Conservation (phyloP, 306 rosid genomes). For the Cucurbita argyrosperma region DNA sequence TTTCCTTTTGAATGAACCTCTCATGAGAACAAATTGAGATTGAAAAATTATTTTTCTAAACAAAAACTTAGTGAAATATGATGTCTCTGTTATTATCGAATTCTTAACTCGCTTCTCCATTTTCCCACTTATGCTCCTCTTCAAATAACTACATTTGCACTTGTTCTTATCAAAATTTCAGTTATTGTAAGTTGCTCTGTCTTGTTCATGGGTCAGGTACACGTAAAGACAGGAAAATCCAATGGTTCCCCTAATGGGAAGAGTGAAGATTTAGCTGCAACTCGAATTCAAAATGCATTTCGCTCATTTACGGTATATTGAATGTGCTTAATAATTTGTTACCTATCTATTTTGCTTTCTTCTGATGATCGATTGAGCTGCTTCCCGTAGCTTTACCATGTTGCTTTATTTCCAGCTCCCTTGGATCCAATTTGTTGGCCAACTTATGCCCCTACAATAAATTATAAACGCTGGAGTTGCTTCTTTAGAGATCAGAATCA, state of each 20-base stretch:
- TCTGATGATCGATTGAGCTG: background rate
- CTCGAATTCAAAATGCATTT: constrained; percentile 62
- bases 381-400: background rate
- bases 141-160: background rate
- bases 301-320: constrained; percentile 26
- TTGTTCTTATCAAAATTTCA: background rate
- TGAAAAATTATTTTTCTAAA: background rate
- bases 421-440: background rate
- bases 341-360: background rate
- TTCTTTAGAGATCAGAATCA: background rate
- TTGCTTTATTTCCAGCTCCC: background rate
- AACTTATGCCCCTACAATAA: background rate
- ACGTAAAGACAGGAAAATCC: constrained; percentile 9
- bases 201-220: constrained; percentile 19
- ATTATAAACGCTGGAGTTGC: background rate
- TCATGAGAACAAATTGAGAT: background rate
- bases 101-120: background rate
- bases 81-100: background rate
- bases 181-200: background rate
- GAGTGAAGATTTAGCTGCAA: constrained; percentile 38
- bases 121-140: background rate
- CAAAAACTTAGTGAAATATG: background rate
- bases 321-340: background rate
- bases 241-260: constrained; percentile 12
- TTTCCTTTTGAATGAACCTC: background rate